Evolutionary conservation across 1,284 basidiomycete genomes (phyloP), one percentile per base, ranked within the genome.

Genomic region (Trichosporon faecale): DNA sequence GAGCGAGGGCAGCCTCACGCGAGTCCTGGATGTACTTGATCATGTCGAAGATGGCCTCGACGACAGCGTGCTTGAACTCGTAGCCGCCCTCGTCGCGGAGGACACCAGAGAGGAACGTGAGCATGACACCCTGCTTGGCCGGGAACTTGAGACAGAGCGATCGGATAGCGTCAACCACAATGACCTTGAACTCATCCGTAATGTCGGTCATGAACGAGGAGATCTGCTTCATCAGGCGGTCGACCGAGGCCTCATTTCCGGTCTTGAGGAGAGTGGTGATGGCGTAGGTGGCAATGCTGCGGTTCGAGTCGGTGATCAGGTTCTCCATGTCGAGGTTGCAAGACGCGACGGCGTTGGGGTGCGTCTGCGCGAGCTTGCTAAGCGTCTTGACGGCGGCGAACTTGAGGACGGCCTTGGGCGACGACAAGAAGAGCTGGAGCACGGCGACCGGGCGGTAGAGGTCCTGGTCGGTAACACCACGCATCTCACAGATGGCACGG

Each of bases 11-110:
- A 57, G 85, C 91, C 81, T 98, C 97, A 84, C 98, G 97, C 85
- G 91, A 93, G 71, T 98, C 96, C 63, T 87, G 86, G 79, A 99
- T 98, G 85, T 90, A 98, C 83, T 96, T 97, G 88, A 99, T 94
- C 97, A 99, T 99, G 84, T 99, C 96, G 83, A 99, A 99, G 82
- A 99, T 99, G 61, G 97, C 96, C 84, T 99, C 97, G 49, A 99
- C 96, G 60, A 99, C 95, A 2, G 96, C 94, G 64, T 95, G 92
- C 86, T 99, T 99, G 88, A 98, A 99, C 81, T 99, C 97, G 84
- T 98, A 99, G 23, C 97, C 97, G 69, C 97, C 97, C 84, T 99
- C 97, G 79, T 98, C 95, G 60, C 95, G 90, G 57, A 98, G 88
- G 25, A 97, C 92, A 64, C 94, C 93, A 64, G 93, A 94, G 37